phyloP scores from a whole-genome alignment of 1,284 basidiomycete genomes.

The Kwoniella shivajii region DNA sequence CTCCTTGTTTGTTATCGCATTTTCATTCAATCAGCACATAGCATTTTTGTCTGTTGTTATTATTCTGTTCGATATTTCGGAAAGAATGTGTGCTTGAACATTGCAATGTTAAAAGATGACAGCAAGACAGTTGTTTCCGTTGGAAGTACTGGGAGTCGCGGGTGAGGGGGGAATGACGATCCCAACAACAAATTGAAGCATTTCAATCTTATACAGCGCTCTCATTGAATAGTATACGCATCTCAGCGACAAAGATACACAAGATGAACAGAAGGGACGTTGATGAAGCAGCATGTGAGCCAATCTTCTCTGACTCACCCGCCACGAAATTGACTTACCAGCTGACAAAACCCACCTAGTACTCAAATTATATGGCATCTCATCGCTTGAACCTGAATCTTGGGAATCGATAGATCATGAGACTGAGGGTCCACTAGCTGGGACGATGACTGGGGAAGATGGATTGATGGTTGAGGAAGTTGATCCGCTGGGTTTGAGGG shows the following conservation, averaged over 20 bases:
- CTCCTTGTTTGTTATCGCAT: too few relatives aligned
- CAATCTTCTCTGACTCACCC: not conserved
- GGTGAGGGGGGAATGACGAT: too few relatives aligned
- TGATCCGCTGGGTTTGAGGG: slow-evolving; percentile 51
- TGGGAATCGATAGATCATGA: slow-evolving; percentile 55
- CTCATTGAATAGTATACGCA: too few relatives aligned
- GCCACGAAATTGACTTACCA: not conserved
- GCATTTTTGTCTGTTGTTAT: too few relatives aligned
- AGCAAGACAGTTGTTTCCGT: too few relatives aligned
- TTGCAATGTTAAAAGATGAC: too few relatives aligned
- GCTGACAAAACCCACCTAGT: slow-evolving; percentile 28
- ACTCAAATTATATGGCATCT: slow-evolving; percentile 53
- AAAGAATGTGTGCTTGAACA: too few relatives aligned
- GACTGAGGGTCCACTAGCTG: slow-evolving; percentile 48
- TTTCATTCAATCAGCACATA: too few relatives aligned
- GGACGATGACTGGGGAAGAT: slow-evolving; percentile 41
- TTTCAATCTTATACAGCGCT: too few relatives aligned
- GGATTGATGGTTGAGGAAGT: slow-evolving; percentile 45
- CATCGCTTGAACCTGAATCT: slow-evolving; percentile 44
- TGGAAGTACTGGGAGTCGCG: too few relatives aligned
- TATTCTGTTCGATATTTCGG: too few relatives aligned
- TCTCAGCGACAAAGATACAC: not conserved
- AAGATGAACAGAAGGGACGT: slow-evolving; percentile 40
- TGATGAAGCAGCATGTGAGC: slow-evolving; percentile 43
- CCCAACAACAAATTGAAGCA: too few relatives aligned